Evolutionary conservation across 345 rosid species (phyloP).

Genomic region (Acer negundo): DNA sequence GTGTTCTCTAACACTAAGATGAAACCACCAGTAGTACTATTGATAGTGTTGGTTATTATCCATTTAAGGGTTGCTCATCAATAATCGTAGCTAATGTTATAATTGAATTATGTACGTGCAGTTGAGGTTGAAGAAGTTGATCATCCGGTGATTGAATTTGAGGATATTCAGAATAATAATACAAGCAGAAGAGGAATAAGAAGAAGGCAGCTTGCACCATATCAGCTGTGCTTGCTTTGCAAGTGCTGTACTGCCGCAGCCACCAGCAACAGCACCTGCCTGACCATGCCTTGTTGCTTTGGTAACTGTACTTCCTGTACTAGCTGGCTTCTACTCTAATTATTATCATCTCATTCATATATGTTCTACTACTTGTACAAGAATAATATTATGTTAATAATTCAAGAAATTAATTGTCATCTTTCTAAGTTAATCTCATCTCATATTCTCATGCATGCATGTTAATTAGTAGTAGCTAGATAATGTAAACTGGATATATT

Average conservation of each 20-base stretch:
- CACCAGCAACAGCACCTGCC: conserved; percentile 32
- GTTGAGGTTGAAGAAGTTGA: conserved; percentile 10
- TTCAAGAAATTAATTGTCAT: no score
- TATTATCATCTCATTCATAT: background rate
- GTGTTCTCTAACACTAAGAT: background rate
- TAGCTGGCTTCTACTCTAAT: no score
- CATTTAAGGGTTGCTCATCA: background rate
- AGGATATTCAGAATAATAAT: background rate
- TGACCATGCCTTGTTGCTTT: conserved; percentile 73
- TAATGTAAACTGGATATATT: no score
- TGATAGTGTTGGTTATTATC: conserved; percentile 10
- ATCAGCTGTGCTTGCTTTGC: conserved; percentile 64
- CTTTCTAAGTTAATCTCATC: no score
- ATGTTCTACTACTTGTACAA: no score
- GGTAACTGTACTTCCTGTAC: conserved; percentile 54
- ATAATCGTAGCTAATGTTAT: background rate
- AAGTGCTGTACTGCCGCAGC: conserved; percentile 51
- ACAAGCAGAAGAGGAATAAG: conserved; percentile 20
- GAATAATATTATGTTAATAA: no score
- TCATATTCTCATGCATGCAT: no score
- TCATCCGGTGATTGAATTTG: conserved; percentile 13
- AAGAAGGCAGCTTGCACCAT: conserved; percentile 36
- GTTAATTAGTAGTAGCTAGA: no score
- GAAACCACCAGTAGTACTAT: background rate
- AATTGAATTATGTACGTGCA: conserved; percentile 1